Percentiles rank a stretch among this genome's conserved stretches.
These are phyloP conservation scores for Dryas octopetala DNA, from an alignment of 306 rosid species.

Conservation along the genomic window DNA sequence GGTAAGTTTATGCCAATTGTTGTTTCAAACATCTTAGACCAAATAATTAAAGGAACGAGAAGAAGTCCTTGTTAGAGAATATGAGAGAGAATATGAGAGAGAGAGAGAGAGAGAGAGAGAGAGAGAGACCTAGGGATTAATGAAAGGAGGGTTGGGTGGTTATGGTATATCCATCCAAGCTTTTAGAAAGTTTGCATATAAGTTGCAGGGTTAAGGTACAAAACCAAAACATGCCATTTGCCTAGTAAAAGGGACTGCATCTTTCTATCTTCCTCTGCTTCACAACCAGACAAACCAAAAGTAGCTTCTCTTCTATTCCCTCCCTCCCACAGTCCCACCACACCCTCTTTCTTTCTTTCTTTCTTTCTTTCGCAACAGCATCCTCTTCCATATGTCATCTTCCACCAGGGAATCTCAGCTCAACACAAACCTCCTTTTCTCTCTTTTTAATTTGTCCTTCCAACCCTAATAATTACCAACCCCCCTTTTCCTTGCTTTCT, in stretches of 20 bases:
- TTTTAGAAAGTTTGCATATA: conserved; percentile 78
- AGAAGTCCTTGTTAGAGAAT: conserved; percentile 28
- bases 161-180: conserved; percentile 80
- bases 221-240: conserved; percentile 76
- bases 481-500: conserved; percentile 48
- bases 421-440: conserved; percentile 40
- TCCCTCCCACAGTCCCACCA: neutral
- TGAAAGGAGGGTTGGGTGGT: conserved; percentile 65
- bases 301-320: conserved; percentile 64
- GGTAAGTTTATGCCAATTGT: neutral
- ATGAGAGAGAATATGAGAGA: conserved; percentile 10
- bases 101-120: conserved; percentile 29
- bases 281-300: conserved; percentile 78
- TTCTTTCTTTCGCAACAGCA: conserved; percentile 28
- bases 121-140: conserved; percentile 74
- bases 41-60: conserved; percentile 40
- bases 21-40: conserved; percentile 20
- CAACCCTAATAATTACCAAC: conserved; percentile 52
- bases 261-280: conserved; percentile 39
- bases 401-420: conserved; percentile 71
- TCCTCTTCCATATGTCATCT: conserved; percentile 74
- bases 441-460: conserved; percentile 45
- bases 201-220: conserved; percentile 86
- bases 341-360: neutral
- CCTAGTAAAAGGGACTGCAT: conserved; percentile 62